A percentile compares a stretch with the other conserved stretches of the same genome.
phyloP scores from a whole-genome alignment of 352 stramenopile genomes.

The Globisporangium paroecandrum region DNA sequence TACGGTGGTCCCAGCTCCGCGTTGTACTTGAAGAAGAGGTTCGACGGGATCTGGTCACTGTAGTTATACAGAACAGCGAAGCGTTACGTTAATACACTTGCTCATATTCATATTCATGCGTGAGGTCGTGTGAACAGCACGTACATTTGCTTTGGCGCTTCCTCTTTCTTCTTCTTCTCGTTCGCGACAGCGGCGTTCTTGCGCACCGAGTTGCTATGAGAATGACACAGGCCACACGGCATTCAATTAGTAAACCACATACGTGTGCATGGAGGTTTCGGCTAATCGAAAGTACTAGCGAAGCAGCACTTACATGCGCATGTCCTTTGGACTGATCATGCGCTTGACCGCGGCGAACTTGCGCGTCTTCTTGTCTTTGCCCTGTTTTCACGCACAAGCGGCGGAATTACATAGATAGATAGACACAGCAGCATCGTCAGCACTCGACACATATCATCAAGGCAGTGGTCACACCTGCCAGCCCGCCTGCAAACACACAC shows the following conservation, averaged over 20 bases:
- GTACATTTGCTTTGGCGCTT: constrained; percentile 93
- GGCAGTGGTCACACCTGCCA: background rate
- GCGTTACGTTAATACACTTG: background rate
- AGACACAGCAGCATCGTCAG: background rate
- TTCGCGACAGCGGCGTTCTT: constrained; percentile 70
- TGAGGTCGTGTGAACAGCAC: background rate
- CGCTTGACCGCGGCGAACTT: constrained; percentile 98
- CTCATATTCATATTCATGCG: background rate
- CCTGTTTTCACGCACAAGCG: constrained; percentile 33
- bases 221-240: background rate
- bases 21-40: constrained; percentile 99
- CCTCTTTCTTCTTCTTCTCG: constrained; percentile 89
- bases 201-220: constrained; percentile 69
- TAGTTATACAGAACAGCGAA: background rate
- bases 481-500: background rate
- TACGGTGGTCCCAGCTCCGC: constrained; percentile 97
- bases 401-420: background rate
- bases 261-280: background rate
- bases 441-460: background rate
- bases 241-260: background rate
- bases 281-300: background rate
- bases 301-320: constrained; percentile 84
- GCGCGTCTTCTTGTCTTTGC: constrained; percentile 98
- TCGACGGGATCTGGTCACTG: constrained; percentile 95
- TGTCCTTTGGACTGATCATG: constrained; percentile 98